phyloP scores from a whole-genome alignment of 2,329 filamentous ascomycete species.

The Exophiala mesophila region DNA sequence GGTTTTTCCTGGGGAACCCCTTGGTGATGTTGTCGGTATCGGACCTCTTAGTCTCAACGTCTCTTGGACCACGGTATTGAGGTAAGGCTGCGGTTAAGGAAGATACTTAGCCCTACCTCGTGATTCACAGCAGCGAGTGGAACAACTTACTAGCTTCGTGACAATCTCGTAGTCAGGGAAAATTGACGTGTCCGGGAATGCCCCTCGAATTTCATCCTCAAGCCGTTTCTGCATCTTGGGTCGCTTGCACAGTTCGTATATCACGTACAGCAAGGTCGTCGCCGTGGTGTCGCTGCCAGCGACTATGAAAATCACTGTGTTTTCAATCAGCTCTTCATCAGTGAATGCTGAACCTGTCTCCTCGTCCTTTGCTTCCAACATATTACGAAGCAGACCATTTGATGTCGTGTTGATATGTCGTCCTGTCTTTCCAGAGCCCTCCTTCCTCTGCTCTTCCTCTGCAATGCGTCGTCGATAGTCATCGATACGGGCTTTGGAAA shows the following conservation, averaged over 20 bases:
- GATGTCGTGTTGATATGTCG: background rate
- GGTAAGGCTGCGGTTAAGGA: background rate
- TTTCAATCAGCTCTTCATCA: background rate
- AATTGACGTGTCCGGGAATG: background rate
- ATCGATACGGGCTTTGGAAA: conserved; percentile 3
- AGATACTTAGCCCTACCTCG: too few relatives aligned
- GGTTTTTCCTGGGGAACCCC: background rate
- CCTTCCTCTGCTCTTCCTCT: too few relatives aligned
- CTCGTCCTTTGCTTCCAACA: background rate
- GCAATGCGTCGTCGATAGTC: conserved; percentile 2
- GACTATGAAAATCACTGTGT: conserved; percentile 1
- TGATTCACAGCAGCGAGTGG: background rate
- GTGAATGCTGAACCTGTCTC: background rate
- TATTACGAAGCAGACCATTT: background rate
- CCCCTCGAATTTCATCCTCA: background rate
- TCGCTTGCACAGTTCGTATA: background rate
- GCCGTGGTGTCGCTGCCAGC: conserved; percentile 4
- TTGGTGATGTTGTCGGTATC: background rate
- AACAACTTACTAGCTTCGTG: background rate
- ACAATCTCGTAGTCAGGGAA: background rate
- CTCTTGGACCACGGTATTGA: background rate
- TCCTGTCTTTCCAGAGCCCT: too few relatives aligned
- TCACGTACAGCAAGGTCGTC: conserved; percentile 1
- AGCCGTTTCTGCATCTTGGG: background rate
- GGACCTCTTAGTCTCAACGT: background rate